Base-by-base conservation (phyloP, 805 yeast genomes). In the Middelhovenomyces tepae region DNA sequence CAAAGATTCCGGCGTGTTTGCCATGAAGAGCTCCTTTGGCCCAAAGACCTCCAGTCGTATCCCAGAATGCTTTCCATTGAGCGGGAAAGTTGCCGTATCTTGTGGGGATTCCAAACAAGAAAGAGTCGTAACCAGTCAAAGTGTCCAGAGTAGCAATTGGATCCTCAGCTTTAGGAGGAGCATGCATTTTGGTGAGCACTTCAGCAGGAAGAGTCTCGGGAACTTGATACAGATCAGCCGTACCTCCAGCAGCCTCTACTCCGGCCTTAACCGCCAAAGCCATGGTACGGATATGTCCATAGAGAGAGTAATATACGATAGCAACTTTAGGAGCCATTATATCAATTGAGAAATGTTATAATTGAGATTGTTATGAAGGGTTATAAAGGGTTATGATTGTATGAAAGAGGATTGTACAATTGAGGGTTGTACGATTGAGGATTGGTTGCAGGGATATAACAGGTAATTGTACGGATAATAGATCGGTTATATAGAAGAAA, bases 81-180 rank as follows among this genome's bases (percentile, higher is more conserved):
- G 81, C 72, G 33, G 89, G 83, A 51, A 69, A 59, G 51, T 64
- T 67, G 47, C 89, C 89, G 52, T 53, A 81, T 57, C 89, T 69
- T 20, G 89, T 78, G 43, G 91, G 89, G 36, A 79, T 55, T 45
- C 89, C 91, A 46, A 81, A 76, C 39, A 80, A 43, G 53, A 77
- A 75, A 7, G 74, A 83, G 50, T 81, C 89, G 60, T 75, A 78
- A 37, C 68, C 60, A 13, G 56, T 56, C 45, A 82, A 63, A 2
- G 71, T 68, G 8, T 69, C 77, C 4, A 69, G 75, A 3, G 75
- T 65, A 17, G 81, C 82, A 39, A 69, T 53, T 36, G 83, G 83
- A 44, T 49, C 50, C 25, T 42, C 44, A 5, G 53, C 15, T 44
- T 55, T 55, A 20, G 51, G 46, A 24, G 82, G 75, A n/a, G 89